Evolutionary conservation across 768 basidiomycete species (phyloP).

Genomic region (Clitopilus passeckerianus): DNA sequence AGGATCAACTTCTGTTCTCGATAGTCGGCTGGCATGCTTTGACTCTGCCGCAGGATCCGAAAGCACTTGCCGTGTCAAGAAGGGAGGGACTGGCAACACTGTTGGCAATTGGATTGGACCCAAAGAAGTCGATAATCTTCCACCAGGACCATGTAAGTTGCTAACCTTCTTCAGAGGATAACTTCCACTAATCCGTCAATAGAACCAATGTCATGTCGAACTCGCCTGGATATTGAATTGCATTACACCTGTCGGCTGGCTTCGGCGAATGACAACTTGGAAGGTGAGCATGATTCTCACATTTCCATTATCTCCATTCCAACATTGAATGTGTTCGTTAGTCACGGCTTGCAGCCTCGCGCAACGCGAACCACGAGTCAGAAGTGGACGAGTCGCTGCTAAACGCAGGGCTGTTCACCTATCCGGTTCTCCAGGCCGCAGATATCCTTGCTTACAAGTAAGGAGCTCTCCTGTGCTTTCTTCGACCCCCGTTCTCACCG

Average conservation of each 20-base stretch:
- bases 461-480: constrained; percentile 8
- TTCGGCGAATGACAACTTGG: constrained; percentile 95
- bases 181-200: constrained; percentile 1
- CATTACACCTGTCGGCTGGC: constrained; percentile 73
- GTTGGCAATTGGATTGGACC: constrained; percentile 83
- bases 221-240: constrained; percentile 89
- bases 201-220: constrained; percentile 85
- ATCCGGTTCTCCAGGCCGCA: constrained; percentile 91
- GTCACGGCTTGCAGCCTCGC: constrained; percentile 70
- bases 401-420: constrained; percentile 84
- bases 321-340: constrained; percentile 20
- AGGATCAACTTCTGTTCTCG: constrained; percentile 73
- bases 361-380: constrained; percentile 70
- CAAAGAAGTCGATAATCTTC: constrained; percentile 68
- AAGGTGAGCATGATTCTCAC: constrained; percentile 49
- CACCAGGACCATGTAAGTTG: constrained; percentile 83
- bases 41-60: constrained; percentile 85
- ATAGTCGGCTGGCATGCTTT: constrained; percentile 95
- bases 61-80: constrained; percentile 52
- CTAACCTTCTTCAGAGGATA: too few species aligned
- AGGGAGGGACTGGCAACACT: constrained; percentile 78
- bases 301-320: neutral
- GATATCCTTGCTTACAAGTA: constrained; percentile 87
- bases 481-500: neutral
- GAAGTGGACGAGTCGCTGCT: constrained; percentile 80